Base-by-base conservation (phyloP, 1,284 basidiomycete species). In the Retiboletus fuscus region DNA sequence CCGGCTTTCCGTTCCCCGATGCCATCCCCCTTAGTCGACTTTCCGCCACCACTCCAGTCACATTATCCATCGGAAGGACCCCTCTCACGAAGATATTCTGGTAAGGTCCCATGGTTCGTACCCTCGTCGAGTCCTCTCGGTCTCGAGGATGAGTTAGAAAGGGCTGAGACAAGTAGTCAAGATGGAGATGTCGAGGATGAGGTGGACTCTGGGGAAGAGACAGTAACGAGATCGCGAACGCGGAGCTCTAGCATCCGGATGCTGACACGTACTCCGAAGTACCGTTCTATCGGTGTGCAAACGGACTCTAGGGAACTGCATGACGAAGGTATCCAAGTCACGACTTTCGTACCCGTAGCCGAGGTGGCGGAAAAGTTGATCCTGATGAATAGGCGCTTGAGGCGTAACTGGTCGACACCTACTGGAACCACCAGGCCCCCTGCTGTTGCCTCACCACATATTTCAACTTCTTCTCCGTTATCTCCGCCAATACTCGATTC, bases 141-240 rank as follows among this genome's bases (percentile, higher is more conserved):
- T 28, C 88, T 87, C 69, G 85, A 84, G 79, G 81, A 84, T 74
- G 86, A 80, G 68, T 87, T 87, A 84, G 88, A 90, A 46, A 83
- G 82, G 71, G 83, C 84, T 47, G 93, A 94, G 73, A 90, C 87
- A 22, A 90, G 88, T 74, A 94, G 93, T 77, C 89, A 90, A 73
- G 94, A 95, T 79, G 94, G 92, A 2, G 94, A 96, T 77, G 91
- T 93, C 70, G 95, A 95, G 76, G 94, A 93, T 71, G 93, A 95
- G 70, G 90, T 89, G n/a, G 91, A 92, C 61, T 91, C 86, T 46
- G 85, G 83, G 67, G 85, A 84, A 64, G 85, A 83, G 57, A 68
- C 74, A 75, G 67, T 7, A 69, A 68, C 61, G 76, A 76, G 67
- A 72, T 76, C 74, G 73, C 76, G 74, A 80, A 68, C 57, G 46